Evolutionary conservation across 148 eudicot genomes (phyloP).

Genomic region (Cornus kousa): DNA sequence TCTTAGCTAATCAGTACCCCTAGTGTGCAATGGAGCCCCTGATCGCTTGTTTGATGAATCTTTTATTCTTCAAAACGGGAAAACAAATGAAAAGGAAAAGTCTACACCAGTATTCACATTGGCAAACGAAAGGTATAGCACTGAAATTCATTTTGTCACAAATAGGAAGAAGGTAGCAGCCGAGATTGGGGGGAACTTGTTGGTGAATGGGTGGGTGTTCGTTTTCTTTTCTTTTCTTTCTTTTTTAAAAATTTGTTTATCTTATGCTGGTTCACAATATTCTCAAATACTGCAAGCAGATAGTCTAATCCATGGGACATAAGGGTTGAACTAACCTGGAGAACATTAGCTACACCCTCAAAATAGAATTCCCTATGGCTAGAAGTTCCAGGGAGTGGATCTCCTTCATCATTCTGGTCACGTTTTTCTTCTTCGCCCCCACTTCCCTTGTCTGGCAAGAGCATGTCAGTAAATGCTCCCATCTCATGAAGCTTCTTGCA

Average conservation of each 20-base stretch:
- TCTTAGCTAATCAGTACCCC: no score
- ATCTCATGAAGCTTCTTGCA: constrained; percentile 98
- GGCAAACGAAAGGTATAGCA: background rate
- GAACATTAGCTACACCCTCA: constrained; percentile 86
- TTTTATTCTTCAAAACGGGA: no score
- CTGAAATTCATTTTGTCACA: background rate
- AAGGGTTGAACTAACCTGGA: constrained; percentile 55
- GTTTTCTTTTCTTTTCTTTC: no score
- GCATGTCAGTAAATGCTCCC: constrained; percentile 99
- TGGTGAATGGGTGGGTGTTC: no score
- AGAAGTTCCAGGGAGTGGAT: constrained; percentile 90
- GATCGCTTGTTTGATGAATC: no score
- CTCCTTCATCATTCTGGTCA: constrained; percentile 82
- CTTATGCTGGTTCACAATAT: background rate
- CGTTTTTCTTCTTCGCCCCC: constrained; percentile 62
- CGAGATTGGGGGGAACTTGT: background rate
- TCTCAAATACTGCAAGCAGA: constrained; percentile 13
- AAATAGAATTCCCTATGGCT: constrained; percentile 97
- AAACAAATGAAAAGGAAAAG: no score
- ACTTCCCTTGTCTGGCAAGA: constrained; percentile 97
- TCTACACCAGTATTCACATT: no score
- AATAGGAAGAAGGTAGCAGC: background rate
- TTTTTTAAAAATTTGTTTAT: background rate
- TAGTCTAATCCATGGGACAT: background rate
- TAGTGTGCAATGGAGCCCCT: no score